Conservation (phyloP, 768 basidiomycete genomes). For the Mycena kentingensis region DNA sequence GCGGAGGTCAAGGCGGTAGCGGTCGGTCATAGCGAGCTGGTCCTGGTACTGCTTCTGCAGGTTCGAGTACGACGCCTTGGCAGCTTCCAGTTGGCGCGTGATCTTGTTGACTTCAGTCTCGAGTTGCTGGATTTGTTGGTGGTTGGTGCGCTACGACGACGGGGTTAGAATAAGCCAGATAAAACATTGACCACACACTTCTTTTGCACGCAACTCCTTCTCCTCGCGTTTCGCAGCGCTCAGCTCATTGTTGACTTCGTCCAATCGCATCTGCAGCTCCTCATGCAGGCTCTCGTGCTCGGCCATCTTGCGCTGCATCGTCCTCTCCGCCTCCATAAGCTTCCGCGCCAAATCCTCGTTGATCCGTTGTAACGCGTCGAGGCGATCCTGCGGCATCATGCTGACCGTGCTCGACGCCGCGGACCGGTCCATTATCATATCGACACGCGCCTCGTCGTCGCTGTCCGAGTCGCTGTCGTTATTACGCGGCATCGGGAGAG, state of each 20-base stretch:
- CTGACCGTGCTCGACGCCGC: conserved; percentile 57
- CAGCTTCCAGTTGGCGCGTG: conserved; percentile 71
- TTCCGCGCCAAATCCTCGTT: conserved; percentile 79
- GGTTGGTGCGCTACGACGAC: conserved; percentile 55
- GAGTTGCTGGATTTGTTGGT: conserved; percentile 63
- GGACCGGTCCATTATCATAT: conserved; percentile 61
- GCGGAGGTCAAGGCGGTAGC: conserved; percentile 72
- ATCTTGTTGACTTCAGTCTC: conserved; percentile 82
- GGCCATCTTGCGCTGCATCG: conserved; percentile 60
- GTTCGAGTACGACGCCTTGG: conserved; percentile 70
- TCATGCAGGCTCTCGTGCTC: conserved; percentile 86
- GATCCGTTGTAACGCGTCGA: conserved; percentile 73
- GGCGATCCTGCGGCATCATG: conserved; percentile 68
- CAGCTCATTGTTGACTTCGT: conserved; percentile 78
- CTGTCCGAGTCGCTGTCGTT: conserved; percentile 49
- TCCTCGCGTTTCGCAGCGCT: conserved; percentile 84
- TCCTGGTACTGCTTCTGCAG: conserved; percentile 89
- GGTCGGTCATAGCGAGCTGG: conserved; percentile 80
- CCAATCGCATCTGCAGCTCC: conserved; percentile 73
- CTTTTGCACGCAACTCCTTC: conserved; percentile 87
- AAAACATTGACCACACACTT: conserved; percentile 50
- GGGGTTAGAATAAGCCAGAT: neutral
- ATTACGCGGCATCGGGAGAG: conserved; percentile 60
- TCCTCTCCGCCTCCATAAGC: conserved; percentile 72
- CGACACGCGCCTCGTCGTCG: conserved; percentile 55